These are phyloP conservation scores for Hemileccinum impolitum DNA, from an alignment of 768 basidiomycete species.

Conservation along the genomic window DNA sequence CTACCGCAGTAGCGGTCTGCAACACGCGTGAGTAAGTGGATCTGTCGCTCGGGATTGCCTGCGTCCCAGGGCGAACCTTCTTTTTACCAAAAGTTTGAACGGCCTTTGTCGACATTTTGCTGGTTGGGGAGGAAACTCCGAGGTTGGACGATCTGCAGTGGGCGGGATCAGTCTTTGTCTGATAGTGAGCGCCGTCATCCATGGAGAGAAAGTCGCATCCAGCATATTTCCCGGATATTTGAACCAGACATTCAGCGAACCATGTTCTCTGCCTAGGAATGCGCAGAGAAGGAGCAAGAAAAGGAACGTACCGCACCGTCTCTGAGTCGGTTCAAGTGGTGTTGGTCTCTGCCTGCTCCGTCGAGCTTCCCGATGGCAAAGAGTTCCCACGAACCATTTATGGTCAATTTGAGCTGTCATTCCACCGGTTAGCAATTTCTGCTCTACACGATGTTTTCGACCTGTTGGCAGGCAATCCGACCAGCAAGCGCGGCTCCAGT, in stretches of 20 bases:
- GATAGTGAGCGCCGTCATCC: conserved; percentile 34
- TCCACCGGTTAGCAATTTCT: neutral
- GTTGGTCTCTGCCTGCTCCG: conserved; percentile 8
- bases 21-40: conserved; percentile 4
- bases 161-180: conserved; percentile 16
- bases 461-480: conserved; percentile 12
- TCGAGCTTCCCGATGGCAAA: conserved; percentile 1
- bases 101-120: conserved; percentile 80
- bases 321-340: conserved; percentile 31
- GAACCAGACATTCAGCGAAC: neutral
- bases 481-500: neutral
- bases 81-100: conserved; percentile 99
- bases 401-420: conserved; percentile 9
- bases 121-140: conserved; percentile 14
- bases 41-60: neutral
- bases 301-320: conserved; percentile 36
- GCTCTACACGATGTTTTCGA: conserved; percentile 15
- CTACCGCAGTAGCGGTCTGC: conserved; percentile 97
- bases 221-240: conserved; percentile 31
- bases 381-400: conserved; percentile 26
- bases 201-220: conserved; percentile 35
- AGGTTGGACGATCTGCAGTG: conserved; percentile 16
- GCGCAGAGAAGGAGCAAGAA: neutral
- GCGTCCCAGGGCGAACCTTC: conserved; percentile 59
- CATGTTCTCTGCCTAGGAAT: neutral